Conservation (phyloP, 305 asterid species). For the Caryopteris hybrid region DNA sequence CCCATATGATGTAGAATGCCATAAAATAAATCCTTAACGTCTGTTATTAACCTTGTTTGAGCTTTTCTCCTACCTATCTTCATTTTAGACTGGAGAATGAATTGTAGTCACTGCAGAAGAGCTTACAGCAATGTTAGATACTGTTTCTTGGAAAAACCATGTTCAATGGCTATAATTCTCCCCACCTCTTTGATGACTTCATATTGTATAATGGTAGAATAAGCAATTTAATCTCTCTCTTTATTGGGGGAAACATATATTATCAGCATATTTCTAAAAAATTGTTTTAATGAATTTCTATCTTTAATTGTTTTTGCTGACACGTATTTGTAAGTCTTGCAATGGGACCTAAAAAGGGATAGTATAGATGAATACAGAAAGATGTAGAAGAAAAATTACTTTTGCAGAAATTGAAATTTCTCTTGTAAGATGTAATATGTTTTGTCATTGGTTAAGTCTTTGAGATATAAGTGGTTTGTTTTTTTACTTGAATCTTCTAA, state of each 20-base stretch:
- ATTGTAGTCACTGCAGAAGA: neutral
- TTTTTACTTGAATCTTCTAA: conserved; percentile 18
- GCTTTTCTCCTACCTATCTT: neutral
- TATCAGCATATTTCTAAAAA: neutral
- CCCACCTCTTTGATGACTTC: neutral
- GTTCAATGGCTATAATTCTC: conserved; percentile 8
- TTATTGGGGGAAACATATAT: neutral
- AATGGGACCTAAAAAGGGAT: neutral
- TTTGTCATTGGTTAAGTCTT: too few species aligned
- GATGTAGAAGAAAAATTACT: conserved; percentile 2
- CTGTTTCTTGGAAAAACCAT: neutral
- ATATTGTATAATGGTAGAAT: neutral
- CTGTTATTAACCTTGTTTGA: neutral
- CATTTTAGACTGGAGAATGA: conserved; percentile 1
- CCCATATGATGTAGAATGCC: too few species aligned
- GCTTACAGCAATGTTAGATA: neutral
- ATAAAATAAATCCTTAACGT: too few species aligned
- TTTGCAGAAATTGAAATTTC: neutral
- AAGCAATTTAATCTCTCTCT: neutral
- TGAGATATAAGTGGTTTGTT: neutral
- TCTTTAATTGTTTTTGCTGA: neutral
- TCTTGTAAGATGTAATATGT: neutral
- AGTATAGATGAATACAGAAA: neutral
- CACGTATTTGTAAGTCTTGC: neutral
- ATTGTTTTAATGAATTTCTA: neutral